phyloP scores from a whole-genome alignment of 2,329 filamentous ascomycete species.

The Aspergillus caelatus region DNA sequence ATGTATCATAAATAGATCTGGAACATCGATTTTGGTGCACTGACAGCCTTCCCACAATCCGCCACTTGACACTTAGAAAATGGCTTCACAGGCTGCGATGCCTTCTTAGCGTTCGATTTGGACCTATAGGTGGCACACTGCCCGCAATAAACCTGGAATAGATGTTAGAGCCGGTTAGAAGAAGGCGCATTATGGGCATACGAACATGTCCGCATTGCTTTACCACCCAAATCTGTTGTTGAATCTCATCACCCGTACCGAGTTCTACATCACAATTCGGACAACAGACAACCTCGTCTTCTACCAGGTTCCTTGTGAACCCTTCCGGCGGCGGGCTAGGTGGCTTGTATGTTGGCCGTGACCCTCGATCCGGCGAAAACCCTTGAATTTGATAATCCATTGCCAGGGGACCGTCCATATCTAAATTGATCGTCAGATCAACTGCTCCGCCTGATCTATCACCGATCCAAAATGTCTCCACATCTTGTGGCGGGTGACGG shows the following conservation, averaged over 20 bases:
- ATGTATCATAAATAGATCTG: constrained; percentile 49
- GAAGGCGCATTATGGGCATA: constrained; percentile 16
- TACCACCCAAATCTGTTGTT: constrained; percentile 89
- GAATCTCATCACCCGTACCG: constrained; percentile 68
- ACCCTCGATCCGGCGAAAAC: constrained; percentile 40
- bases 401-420: constrained; percentile 26
- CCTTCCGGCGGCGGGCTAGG: constrained; percentile 70
- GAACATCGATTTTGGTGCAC: constrained; percentile 45
- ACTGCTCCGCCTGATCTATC: constrained; percentile 22
- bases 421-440: constrained; percentile 31
- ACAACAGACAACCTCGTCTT: constrained; percentile 76
- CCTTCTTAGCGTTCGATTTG: constrained; percentile 38
- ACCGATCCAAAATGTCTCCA: constrained; percentile 27
- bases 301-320: constrained; percentile 75
- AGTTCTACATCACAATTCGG: constrained; percentile 86
- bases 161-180: constrained; percentile 14
- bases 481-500: background rate
- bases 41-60: constrained; percentile 45
- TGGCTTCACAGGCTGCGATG: constrained; percentile 36
- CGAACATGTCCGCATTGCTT: constrained; percentile 90
- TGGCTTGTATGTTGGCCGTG: constrained; percentile 56
- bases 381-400: constrained; percentile 47
- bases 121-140: constrained; percentile 48
- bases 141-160: constrained; percentile 51
- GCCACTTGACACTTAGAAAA: constrained; percentile 49